phyloP scores from a whole-genome alignment of 2,329 filamentous ascomycete genomes.

The Talaromyces sp. region DNA sequence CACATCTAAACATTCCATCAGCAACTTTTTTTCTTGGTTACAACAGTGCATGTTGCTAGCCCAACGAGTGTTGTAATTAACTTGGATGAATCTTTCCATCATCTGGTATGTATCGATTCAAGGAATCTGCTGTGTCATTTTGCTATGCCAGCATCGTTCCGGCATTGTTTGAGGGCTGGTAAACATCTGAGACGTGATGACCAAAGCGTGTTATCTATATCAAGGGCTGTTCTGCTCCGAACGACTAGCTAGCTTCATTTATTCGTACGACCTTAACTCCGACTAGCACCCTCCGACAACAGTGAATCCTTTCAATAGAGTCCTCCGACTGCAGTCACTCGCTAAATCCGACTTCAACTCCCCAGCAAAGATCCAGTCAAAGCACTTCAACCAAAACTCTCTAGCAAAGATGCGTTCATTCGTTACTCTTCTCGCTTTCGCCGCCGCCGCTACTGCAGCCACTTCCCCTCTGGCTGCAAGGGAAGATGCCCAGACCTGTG shows the following conservation, averaged over 20 bases:
- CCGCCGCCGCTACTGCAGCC: constrained; percentile 13
- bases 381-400: neutral
- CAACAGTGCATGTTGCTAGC: neutral
- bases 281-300: neutral
- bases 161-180: neutral
- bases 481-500: constrained; percentile 12
- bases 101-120: constrained; percentile 2
- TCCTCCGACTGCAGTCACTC: neutral
- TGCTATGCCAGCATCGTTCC: constrained; percentile 5
- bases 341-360: neutral
- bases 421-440: constrained; percentile 13
- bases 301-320: neutral
- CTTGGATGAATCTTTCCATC: neutral
- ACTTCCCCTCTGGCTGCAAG: constrained; percentile 9
- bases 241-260: neutral
- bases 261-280: neutral
- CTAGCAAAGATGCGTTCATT: constrained; percentile 16
- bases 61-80: constrained; percentile 7
- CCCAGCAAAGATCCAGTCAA: neutral
- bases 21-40: no score
- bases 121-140: neutral
- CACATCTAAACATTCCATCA: constrained; percentile 1
- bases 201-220: neutral
- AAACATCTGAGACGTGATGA: neutral
- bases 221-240: neutral